Evolutionary conservation across 495 filamentous ascomycete species (phyloP).

Genomic region (Chaetomium tenue): DNA sequence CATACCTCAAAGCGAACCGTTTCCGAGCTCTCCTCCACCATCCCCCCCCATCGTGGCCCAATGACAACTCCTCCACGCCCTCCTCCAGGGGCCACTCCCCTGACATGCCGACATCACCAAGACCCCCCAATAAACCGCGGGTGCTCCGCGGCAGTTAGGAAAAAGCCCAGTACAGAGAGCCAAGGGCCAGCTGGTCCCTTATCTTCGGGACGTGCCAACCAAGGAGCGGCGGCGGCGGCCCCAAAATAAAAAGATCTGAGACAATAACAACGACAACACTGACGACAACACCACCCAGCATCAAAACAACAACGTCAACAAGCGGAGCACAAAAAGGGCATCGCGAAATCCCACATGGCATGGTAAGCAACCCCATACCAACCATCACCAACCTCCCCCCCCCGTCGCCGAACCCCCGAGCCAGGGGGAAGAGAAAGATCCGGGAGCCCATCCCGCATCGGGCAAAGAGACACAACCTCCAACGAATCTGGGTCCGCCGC

Average conservation of each 20-base stretch:
- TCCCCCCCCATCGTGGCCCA: background rate
- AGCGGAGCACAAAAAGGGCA: background rate
- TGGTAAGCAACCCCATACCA: too few relatives aligned
- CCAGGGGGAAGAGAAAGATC: background rate
- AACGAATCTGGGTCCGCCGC: background rate
- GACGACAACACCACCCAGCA: background rate
- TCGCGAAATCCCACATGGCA: background rate
- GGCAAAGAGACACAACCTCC: background rate
- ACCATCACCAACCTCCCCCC: too few relatives aligned
- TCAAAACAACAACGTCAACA: background rate
- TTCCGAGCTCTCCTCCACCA: background rate
- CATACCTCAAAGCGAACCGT: slow-evolving; percentile 3
- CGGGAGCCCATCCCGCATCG: background rate
- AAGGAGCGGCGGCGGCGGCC: too few relatives aligned
- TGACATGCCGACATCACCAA: background rate
- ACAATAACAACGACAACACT: background rate
- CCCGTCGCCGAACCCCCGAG: too few relatives aligned
- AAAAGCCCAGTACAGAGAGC: background rate
- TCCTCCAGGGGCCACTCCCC: background rate
- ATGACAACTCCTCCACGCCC: background rate
- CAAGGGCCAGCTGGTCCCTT: slow-evolving; percentile 11
- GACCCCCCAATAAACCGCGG: background rate
- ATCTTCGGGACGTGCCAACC: background rate
- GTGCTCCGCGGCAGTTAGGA: background rate
- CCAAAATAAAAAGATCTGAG: background rate